A percentile compares a stretch with the other conserved stretches of the same genome.
Evolutionary conservation across 768 basidiomycete species (phyloP).

Genomic region (Trametes maxima): DNA sequence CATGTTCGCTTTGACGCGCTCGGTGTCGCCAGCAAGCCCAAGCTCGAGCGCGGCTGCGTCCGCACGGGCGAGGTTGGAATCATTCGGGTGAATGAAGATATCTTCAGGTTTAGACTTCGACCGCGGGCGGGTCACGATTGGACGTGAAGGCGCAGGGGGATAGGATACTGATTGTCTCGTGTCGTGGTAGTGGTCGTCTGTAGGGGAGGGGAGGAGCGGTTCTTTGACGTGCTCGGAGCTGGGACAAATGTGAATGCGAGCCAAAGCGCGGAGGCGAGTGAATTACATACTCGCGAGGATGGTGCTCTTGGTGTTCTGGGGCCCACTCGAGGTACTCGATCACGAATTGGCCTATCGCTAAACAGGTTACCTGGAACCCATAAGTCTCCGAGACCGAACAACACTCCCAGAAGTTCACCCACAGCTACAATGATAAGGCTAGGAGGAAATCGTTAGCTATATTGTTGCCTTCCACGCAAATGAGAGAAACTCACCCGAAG

Average conservation of each 20-base stretch:
- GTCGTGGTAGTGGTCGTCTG: conserved; percentile 12
- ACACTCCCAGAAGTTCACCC: conserved; percentile 22
- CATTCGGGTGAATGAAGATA: conserved; percentile 63
- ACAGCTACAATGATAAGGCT: conserved; percentile 57
- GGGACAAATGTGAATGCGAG: conserved; percentile 7
- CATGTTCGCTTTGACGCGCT: conserved; percentile 44
- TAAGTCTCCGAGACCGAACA: neutral
- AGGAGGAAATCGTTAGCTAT: neutral
- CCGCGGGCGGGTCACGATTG: conserved; percentile 39
- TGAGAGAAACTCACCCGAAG: conserved; percentile 51
- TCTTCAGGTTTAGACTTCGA: conserved; percentile 56
- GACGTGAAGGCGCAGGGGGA: conserved; percentile 7
- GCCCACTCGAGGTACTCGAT: conserved; percentile 45
- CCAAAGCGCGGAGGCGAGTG: neutral
- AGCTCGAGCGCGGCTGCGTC: conserved; percentile 61
- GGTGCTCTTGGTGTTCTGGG: conserved; percentile 6
- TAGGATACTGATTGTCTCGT: conserved; percentile 24
- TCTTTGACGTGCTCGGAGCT: conserved; percentile 32
- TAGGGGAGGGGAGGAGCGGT: conserved; percentile 25
- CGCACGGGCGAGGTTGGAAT: conserved; percentile 68
- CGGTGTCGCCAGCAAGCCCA: conserved; percentile 50
- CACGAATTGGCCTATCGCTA: conserved; percentile 60
- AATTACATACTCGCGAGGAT: conserved; percentile 17
- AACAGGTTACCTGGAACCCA: conserved; percentile 49
- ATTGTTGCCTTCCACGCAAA: too few species aligned